These are phyloP conservation scores for Nectriaceae sp. DNA, from an alignment of 2,329 filamentous ascomycete genomes.

Conservation along the genomic window DNA sequence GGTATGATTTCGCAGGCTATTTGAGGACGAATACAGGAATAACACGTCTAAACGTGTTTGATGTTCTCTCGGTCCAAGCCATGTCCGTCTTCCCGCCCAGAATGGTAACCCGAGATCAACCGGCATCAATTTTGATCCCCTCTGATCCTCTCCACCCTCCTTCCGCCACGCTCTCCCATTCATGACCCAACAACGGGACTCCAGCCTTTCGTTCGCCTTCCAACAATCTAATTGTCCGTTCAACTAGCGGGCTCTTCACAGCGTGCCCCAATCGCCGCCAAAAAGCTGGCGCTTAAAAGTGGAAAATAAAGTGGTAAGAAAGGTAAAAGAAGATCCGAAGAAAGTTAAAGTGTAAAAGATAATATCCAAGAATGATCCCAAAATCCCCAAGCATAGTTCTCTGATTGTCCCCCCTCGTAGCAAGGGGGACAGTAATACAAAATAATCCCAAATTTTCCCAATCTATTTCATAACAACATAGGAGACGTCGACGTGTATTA, in stretches of 20 bases:
- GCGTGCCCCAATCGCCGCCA: background rate
- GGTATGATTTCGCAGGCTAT: background rate
- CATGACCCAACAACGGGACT: background rate
- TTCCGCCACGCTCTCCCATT: background rate
- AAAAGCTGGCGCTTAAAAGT: background rate
- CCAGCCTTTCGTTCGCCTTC: background rate
- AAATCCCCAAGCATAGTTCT: background rate
- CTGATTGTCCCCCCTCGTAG: background rate
- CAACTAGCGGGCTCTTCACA: background rate
- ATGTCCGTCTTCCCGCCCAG: background rate
- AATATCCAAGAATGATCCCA: background rate
- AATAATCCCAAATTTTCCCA: background rate
- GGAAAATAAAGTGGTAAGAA: background rate
- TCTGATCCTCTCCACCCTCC: background rate
- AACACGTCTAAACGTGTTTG: background rate
- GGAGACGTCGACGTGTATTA: constrained; percentile 7
- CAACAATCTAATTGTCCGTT: background rate
- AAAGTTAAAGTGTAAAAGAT: background rate
- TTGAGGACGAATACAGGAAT: background rate
- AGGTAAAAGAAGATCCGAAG: background rate
- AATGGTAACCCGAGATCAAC: background rate
- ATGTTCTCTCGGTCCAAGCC: background rate
- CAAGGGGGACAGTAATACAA: background rate
- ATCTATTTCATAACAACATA: constrained; percentile 1
- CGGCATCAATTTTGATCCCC: background rate